Percentiles rank a stretch among this genome's conserved stretches.
Evolutionary conservation across 441 rosid species (phyloP).

Genomic region (Breynia disticha): DNA sequence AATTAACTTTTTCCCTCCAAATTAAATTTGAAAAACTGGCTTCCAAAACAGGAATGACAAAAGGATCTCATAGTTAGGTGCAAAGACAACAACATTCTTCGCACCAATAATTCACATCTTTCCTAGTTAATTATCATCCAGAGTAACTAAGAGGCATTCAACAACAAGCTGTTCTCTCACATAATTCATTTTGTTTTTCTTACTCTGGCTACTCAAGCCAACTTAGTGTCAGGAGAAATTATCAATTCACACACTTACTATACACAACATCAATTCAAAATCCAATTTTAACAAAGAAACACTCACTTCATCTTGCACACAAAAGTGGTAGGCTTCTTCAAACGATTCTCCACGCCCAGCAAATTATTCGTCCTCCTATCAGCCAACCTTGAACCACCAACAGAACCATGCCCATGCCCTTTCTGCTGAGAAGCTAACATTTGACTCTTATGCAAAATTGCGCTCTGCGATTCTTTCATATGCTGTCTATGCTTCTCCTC

Average conservation of each 20-base stretch:
- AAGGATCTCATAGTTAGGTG: too few species aligned
- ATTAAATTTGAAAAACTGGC: too few species aligned
- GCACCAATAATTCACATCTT: too few species aligned
- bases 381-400: conserved; percentile 64
- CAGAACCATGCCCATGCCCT: conserved; percentile 70
- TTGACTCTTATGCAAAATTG: conserved; percentile 48
- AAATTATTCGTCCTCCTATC: conserved; percentile 71
- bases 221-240: too few species aligned
- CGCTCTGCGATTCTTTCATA: conserved; percentile 49
- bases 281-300: background rate
- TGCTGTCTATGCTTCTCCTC: conserved; percentile 66
- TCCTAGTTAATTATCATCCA: too few species aligned
- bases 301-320: conserved; percentile 97
- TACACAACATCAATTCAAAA: background rate
- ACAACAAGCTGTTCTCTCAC: background rate
- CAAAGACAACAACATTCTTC: too few species aligned
- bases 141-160: background rate
- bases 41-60: too few species aligned
- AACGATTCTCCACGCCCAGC: conserved; percentile 75
- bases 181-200: too few species aligned
- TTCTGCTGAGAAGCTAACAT: conserved; percentile 40
- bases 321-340: conserved; percentile 97
- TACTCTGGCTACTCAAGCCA: too few species aligned
- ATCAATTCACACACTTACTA: background rate
- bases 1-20: too few species aligned